Evolutionary conservation across 2,329 filamentous ascomycete species (phyloP), one percentile per base, ranked within the genome.

Genomic region (Sphaceloma murrayae): DNA sequence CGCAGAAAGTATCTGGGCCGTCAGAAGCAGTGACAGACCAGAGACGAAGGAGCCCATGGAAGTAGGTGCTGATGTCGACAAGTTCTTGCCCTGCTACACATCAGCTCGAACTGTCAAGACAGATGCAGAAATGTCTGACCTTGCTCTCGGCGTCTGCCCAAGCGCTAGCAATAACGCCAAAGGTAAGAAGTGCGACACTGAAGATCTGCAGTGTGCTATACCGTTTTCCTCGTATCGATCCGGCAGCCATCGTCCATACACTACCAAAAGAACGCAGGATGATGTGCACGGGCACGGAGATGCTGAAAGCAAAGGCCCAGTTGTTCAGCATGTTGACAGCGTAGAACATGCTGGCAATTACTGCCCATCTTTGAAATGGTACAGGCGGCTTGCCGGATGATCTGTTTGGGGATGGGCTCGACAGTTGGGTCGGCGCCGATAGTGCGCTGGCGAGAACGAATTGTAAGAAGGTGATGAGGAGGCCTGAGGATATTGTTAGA

Each of bases 321-420:
- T 98, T 98, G 66, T 98, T 98, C 58, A 98, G 67, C 47, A 96
- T 78, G 56, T 96, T 98, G 65, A 98, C 91, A 50, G 76, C 75
- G 61, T 94, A 91, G 65, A 96, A 96, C 54, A 95, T 75, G 3
- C 82, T 68, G 31, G 94, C 94, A 59, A 94, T 95, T 56, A 89
- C 70, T 39, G 85, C 59, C 88, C 91, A 96, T 59, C 85, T 82
- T 36, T 73, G 73, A 45, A 96, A 69, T 0, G 91, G 91, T 3
- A 96, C 85, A 52, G 88, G 87, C 13, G 76, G 76, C 45, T 76
- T 74, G 3, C 60, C 54, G 19, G 67, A 63, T 45, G 65, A 60
- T 51, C 70, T 68, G 18, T 66, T 64, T 18, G 65, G 63, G n/a
- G 66, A 64, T 29, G 63, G 63, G 21, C 10, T 18, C 8, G 42